Evolutionary conservation across 2,329 filamentous ascomycete species (phyloP).

Genomic region (Diplodia scrobiculata): DNA sequence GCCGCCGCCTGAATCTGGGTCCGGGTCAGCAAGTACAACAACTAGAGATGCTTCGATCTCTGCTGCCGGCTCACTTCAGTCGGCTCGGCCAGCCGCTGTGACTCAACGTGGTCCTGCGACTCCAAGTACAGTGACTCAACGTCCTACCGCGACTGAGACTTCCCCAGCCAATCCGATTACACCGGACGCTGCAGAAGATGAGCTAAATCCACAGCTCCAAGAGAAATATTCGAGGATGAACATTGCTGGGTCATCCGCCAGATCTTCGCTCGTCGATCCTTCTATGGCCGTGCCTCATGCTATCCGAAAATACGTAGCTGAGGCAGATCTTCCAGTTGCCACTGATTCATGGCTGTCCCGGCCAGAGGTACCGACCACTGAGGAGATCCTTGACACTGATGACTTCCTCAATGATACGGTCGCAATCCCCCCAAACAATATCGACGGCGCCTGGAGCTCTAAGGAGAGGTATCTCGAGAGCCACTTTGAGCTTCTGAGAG

Average conservation of each 20-base stretch:
- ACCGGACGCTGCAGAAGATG: not conserved
- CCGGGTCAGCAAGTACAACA: too few species aligned
- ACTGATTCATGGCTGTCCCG: constrained; percentile 30
- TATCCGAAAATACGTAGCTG: not conserved
- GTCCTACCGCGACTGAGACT: too few species aligned
- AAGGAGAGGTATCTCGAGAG: constrained; percentile 68
- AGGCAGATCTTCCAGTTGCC: not conserved
- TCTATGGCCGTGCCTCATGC: not conserved
- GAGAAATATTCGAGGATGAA: not conserved
- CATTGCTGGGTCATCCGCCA: not conserved
- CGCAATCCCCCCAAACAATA: constrained; percentile 36
- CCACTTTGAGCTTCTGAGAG: constrained; percentile 74
- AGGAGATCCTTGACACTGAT: constrained; percentile 54
- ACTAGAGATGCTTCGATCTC: too few species aligned
- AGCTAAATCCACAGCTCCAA: not conserved
- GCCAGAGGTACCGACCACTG: constrained; percentile 59
- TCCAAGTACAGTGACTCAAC: too few species aligned
- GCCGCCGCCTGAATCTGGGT: not conserved
- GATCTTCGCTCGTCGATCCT: not conserved
- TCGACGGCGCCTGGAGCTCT: constrained; percentile 58
- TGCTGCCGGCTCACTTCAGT: not conserved
- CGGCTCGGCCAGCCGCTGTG: too few species aligned
- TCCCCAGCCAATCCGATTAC: not conserved
- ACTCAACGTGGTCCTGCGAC: too few species aligned
- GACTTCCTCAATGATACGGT: not conserved